These are phyloP conservation scores for Pisolithus sp. DNA, from an alignment of 768 basidiomycete genomes.

Conservation along the genomic window DNA sequence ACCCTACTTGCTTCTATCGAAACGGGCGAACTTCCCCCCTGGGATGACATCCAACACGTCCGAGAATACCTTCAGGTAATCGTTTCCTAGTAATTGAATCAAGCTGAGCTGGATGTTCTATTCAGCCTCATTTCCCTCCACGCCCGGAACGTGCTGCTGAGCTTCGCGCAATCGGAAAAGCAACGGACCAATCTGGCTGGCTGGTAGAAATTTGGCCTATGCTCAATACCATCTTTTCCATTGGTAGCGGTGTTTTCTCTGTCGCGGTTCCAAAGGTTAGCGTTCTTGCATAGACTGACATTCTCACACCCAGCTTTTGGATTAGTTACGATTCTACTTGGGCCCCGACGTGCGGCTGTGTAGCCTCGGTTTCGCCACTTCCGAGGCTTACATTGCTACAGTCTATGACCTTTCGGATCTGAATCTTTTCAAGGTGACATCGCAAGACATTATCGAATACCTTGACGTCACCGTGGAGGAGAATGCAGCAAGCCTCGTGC, in stretches of 20 bases:
- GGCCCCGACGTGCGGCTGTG: too few relatives aligned
- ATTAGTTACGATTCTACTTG: too few relatives aligned
- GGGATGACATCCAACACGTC: conserved; percentile 2
- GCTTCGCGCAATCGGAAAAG: conserved; percentile 1
- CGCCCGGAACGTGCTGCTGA: conserved; percentile 1
- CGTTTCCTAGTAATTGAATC: neutral
- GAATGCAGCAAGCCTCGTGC: neutral
- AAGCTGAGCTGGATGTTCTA: neutral
- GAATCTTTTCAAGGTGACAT: too few relatives aligned
- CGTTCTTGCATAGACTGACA: too few relatives aligned
- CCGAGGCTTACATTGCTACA: too few relatives aligned
- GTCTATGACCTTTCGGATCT: too few relatives aligned
- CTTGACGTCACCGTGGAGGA: too few relatives aligned
- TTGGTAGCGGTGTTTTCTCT: conserved; percentile 1
- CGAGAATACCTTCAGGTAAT: conserved; percentile 1
- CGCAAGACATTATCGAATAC: too few relatives aligned
- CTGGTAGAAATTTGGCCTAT: neutral
- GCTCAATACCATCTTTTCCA: neutral
- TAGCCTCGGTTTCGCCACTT: too few relatives aligned
- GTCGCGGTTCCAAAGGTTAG: conserved; percentile 1
- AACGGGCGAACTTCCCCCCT: conserved; percentile 1
- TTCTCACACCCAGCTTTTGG: too few relatives aligned
- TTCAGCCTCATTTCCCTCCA: neutral
- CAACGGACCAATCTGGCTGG: conserved; percentile 1
- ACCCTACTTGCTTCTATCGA: neutral